Percentiles rank a stretch among this genome's conserved stretches.
Evolutionary conservation across 2,329 filamentous ascomycete species (phyloP).

Genomic region (Coniochaeta ligniaria): DNA sequence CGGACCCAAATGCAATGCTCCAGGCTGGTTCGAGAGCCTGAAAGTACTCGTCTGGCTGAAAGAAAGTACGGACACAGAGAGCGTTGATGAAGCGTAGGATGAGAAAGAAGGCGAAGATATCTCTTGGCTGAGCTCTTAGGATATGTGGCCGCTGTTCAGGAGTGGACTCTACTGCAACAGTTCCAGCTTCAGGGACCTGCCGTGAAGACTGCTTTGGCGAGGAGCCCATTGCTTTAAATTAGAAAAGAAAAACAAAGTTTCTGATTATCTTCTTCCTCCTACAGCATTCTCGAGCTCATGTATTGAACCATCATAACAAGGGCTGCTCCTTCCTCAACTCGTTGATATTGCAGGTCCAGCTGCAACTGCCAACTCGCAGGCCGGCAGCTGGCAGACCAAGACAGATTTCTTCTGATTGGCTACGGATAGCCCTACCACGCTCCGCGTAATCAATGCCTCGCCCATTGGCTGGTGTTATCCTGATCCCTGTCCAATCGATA

Average conservation of each 20-base stretch:
- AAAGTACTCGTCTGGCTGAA: constrained; percentile 97
- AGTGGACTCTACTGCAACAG: neutral
- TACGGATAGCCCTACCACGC: neutral
- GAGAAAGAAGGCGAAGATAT: constrained; percentile 39
- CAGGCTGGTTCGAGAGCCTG: constrained; percentile 94
- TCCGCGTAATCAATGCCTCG: neutral
- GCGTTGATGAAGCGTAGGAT: constrained; percentile 75
- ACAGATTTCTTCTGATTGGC: neutral
- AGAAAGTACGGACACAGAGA: constrained; percentile 76
- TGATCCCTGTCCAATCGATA: neutral
- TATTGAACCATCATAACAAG: neutral
- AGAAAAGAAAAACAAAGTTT: neutral
- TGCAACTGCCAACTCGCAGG: neutral
- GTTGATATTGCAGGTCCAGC: neutral
- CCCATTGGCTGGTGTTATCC: neutral
- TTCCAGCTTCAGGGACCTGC: neutral
- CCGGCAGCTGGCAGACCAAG: neutral
- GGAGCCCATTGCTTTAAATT: neutral
- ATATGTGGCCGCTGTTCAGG: constrained; percentile 7
- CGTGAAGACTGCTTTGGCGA: neutral
- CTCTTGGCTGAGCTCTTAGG: constrained; percentile 21
- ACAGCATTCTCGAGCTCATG: neutral
- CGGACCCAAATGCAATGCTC: constrained; percentile 72
- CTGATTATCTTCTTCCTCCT: neutral
- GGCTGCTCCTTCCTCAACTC: neutral